Evolutionary conservation across 2,329 filamentous ascomycete species (phyloP).

Genomic region (Colletotrichum lupini): DNA sequence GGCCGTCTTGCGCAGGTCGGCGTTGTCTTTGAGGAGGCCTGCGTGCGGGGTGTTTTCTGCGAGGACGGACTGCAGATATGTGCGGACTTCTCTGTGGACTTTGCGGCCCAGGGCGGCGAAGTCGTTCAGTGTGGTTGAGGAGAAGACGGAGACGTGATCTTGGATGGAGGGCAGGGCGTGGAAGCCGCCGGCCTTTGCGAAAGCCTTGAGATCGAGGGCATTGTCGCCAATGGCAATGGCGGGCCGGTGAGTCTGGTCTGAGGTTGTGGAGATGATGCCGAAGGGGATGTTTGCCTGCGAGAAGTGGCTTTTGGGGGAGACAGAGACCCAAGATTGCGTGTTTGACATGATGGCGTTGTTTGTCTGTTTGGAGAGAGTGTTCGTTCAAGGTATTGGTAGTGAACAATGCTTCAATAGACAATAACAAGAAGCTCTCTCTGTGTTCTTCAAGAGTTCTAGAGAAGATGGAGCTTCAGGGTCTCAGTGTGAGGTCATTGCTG

Average conservation of each 20-base stretch:
- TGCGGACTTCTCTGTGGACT: constrained; percentile 76
- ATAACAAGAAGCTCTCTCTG: background rate
- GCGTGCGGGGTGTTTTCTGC: constrained; percentile 62
- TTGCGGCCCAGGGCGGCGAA: constrained; percentile 78
- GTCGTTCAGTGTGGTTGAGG: constrained; percentile 71
- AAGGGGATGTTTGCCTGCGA: constrained; percentile 86
- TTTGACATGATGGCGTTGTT: constrained; percentile 3
- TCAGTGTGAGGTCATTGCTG: constrained; percentile 19
- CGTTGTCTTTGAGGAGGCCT: constrained; percentile 49
- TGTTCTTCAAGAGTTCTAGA: no score
- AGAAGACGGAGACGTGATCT: constrained; percentile 38
- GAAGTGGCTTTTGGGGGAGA: constrained; percentile 62
- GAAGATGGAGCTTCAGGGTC: constrained; percentile 1
- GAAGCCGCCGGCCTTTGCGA: constrained; percentile 60
- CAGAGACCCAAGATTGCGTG: constrained; percentile 42
- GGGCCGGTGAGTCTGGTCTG: constrained; percentile 66
- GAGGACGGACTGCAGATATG: constrained; percentile 72
- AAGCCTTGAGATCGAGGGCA: constrained; percentile 75
- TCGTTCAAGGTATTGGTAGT: background rate
- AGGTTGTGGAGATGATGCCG: constrained; percentile 78
- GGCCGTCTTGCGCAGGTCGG: constrained; percentile 42
- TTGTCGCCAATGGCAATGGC: constrained; percentile 80
- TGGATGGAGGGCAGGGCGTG: constrained; percentile 40
- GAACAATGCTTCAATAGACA: background rate
- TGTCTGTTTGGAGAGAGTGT: background rate